Evolutionary conservation across 1,284 basidiomycete genomes (phyloP).

Genomic region (Ceraceosorus bombacis): DNA sequence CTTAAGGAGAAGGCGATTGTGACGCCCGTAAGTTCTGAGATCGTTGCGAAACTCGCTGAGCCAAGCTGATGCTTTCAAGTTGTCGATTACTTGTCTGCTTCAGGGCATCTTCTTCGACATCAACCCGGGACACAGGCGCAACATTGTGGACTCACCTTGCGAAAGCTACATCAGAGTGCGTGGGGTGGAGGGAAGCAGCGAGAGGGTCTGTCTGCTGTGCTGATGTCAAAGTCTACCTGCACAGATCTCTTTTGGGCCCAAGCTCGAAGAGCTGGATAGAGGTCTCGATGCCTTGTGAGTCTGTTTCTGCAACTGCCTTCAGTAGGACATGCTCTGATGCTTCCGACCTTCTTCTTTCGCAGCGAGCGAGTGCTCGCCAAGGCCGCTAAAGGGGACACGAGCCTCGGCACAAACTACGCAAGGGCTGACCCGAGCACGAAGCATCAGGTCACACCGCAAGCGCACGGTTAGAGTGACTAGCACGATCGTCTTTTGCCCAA

Average conservation of each 20-base stretch:
- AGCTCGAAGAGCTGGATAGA: conserved; percentile 67
- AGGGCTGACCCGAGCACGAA: too few relatives aligned
- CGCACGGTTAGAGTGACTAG: too few relatives aligned
- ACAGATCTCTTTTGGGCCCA: conserved; percentile 68
- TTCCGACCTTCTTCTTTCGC: not conserved
- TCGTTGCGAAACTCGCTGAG: too few relatives aligned
- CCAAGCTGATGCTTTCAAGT: too few relatives aligned
- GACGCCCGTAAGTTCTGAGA: conserved; percentile 54
- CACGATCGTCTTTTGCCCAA: too few relatives aligned
- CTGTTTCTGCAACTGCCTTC: not conserved
- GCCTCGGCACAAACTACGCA: conserved; percentile 7
- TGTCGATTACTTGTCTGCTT: too few relatives aligned
- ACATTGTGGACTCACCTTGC: conserved; percentile 74
- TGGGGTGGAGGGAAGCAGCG: too few relatives aligned
- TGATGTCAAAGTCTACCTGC: too few relatives aligned
- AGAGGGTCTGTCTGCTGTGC: too few relatives aligned
- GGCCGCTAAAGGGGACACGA: conserved; percentile 4
- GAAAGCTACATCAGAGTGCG: conserved; percentile 25
- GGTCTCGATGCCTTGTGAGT: conserved; percentile 69
- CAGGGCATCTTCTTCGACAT: conserved; percentile 62
- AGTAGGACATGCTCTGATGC: not conserved
- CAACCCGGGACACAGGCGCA: conserved; percentile 56
- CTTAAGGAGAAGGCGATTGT: conserved; percentile 83
- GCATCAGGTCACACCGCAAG: too few relatives aligned
- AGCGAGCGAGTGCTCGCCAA: conserved; percentile 11